Base-by-base conservation (phyloP, 208 protist species). In the Trypanosoma mega region DNA sequence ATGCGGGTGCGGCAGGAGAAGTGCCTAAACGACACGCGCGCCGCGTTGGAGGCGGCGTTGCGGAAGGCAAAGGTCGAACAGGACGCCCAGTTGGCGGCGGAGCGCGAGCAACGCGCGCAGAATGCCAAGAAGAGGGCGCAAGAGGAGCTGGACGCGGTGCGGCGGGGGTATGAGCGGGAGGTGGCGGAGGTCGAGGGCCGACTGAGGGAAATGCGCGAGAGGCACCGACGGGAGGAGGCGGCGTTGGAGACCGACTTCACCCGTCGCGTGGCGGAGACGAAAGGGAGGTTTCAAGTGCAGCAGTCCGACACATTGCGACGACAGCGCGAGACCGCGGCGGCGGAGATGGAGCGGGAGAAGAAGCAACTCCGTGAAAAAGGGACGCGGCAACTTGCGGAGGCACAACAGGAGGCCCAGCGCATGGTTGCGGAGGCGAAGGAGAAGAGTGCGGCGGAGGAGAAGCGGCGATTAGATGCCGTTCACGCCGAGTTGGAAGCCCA, bases 1-100 rank as follows among this genome's bases (percentile, higher is more conserved):
- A 62, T 78, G 53, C 48, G 56, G 41, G 52, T 82, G 20, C 69
- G 76, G 18, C 70, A 74, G 30, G 81, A 85, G 21, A 64, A 60
- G 16, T 20, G 68, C 24, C 12, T 72, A 23, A 63, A 46, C 20
- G 71, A 72, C 27, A 63, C 72, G 54, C 41, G 62, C 8, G 9
- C 33, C 2, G 27, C 14, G 23, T 46, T 76, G 43, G 63, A 72
- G 6, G 29, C 49, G 11, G 47, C 34, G 41, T 26, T 82, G 5
- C 39, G 39, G 11, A 51, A 60, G 27, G 16, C 67, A 6, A 63
- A 70, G 49, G 51, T 23, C 0, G 67, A 77, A 7, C 46, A 76
- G 6, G 72, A 85, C 24, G 4, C 9, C 9, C 52, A 68, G 12
- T 63, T 68, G 53, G 52, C 66, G 27, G 51, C 33, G 27, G 69